Evolutionary conservation across 2,329 filamentous ascomycete genomes (phyloP).

Genomic region (Penicillium sp.): DNA sequence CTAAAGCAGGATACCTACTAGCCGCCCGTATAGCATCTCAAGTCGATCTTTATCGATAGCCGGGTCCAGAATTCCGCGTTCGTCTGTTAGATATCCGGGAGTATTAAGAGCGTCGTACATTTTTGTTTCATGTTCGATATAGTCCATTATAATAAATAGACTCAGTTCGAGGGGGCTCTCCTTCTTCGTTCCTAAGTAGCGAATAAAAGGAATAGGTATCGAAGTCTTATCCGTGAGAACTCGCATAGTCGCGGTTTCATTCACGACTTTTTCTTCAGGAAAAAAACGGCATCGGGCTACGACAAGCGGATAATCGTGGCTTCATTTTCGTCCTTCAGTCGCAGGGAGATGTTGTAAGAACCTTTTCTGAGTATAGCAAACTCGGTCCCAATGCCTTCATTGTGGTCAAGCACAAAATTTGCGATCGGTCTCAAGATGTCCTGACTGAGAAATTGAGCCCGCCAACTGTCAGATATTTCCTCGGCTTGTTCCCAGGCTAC

Average conservation of each 20-base stretch:
- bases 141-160: conserved; percentile 43
- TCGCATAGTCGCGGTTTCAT: conserved; percentile 23
- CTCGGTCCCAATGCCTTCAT: background rate
- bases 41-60: conserved; percentile 11
- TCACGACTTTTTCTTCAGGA: conserved; percentile 31
- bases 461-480: conserved; percentile 16
- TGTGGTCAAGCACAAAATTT: background rate
- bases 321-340: background rate
- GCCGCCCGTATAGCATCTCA: conserved; percentile 38
- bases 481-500: conserved; percentile 17
- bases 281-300: conserved; percentile 24
- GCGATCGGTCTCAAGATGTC: background rate
- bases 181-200: conserved; percentile 15
- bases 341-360: conserved; percentile 1
- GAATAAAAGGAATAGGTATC: conserved; percentile 20
- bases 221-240: conserved; percentile 18
- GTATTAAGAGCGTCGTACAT: conserved; percentile 22
- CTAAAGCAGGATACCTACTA: conserved; percentile 47
- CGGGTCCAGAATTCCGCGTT: conserved; percentile 20
- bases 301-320: conserved; percentile 25
- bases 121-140: conserved; percentile 19
- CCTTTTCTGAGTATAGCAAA: background rate
- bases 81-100: conserved; percentile 11
- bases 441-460: conserved; percentile 14
- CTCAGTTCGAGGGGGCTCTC: conserved; percentile 24